Base-by-base conservation (phyloP, 164 flowering plant genomes). In the Umbellularia californica region DNA sequence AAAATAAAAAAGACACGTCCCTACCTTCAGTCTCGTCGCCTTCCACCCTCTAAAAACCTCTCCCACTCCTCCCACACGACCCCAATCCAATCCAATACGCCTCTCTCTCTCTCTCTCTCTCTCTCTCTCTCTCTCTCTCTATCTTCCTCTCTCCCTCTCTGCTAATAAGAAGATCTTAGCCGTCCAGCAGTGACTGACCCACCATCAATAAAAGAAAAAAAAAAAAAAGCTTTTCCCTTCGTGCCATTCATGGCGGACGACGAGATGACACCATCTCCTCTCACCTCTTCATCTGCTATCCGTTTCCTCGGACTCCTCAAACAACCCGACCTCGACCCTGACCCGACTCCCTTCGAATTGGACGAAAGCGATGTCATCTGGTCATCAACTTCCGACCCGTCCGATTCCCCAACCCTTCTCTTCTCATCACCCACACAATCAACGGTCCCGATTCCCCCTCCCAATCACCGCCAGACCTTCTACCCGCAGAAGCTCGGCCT, bases 351-450 rank as follows among this genome's bases (percentile, higher is more conserved):
- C 25, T 47, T 82, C 67, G 88, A 85, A 72, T 72, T 85, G 62
- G 80, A 83, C 74, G 90, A 87, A 67, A 80, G 82, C 77, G 90
- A 87, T 78, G 85, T 87, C 75, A 77, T 87, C 58, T 87, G 88
- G 88, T 87, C 90, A 41, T 41, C 47, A 9, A 41, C 11, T 5
- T 23, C 27, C 33, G 64, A 60, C n/a, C 70, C 70, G 76, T 65
- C 80, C 55, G 80, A 72, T 55, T 64, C 81, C 11, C 62, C 76
- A 20, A 41, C 47, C 10, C 47, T 41, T 41, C 47, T 41, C 11
- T 64, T 69, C 22, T 41, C 41, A 19, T 35, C 68, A 17, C 30
- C 50, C 51, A 22, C 15, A n/a, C 19, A 20, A 33, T 12, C 50
- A 2, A 14, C 51, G 14, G 17, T 27, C 63, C n/a, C 3, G 60